Conservation (phyloP, 257 asterid species). For the Schizonepeta tenuifolia region DNA sequence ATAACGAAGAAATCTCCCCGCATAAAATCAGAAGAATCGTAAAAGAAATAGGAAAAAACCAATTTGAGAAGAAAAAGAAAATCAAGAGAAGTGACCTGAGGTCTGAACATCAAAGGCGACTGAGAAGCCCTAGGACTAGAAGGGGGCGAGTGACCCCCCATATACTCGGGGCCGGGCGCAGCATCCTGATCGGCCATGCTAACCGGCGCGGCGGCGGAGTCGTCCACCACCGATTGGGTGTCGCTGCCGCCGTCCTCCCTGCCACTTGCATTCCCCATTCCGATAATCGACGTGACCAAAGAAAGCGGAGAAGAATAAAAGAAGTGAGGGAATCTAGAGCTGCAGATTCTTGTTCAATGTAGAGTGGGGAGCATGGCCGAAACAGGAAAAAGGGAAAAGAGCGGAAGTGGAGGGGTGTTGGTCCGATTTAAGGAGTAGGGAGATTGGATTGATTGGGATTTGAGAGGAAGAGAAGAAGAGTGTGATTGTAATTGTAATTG, state of each 20-base stretch:
- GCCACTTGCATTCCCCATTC: slow-evolving; percentile 93
- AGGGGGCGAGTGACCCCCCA: slow-evolving; percentile 94
- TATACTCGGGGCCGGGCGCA: slow-evolving; percentile 50
- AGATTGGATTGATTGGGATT: slow-evolving; percentile 21
- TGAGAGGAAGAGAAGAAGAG: slow-evolving; percentile 13
- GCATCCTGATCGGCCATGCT: slow-evolving; percentile 55
- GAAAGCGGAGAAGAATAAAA: slow-evolving; percentile 23
- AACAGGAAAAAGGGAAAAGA: background rate
- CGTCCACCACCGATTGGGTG: slow-evolving; percentile 56
- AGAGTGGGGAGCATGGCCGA: slow-evolving; percentile 30
- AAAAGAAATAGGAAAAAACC: background rate
- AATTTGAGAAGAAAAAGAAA: background rate
- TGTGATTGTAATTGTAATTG: too few species aligned
- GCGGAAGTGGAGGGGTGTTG: slow-evolving; percentile 5
- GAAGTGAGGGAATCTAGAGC: slow-evolving; percentile 40
- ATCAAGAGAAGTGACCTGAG: slow-evolving; percentile 64
- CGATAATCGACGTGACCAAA: slow-evolving; percentile 4
- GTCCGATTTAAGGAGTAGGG: background rate
- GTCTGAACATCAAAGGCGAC: slow-evolving; percentile 85
- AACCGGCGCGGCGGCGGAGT: slow-evolving; percentile 43
- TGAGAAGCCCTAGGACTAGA: slow-evolving; percentile 91
- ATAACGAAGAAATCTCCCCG: slow-evolving; percentile 18
- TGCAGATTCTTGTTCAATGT: slow-evolving; percentile 31
- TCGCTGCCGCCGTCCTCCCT: slow-evolving; percentile 70
- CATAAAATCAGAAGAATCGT: background rate